Base-by-base conservation (phyloP, 805 yeast genomes). In the Starmerella scarabaei region DNA sequence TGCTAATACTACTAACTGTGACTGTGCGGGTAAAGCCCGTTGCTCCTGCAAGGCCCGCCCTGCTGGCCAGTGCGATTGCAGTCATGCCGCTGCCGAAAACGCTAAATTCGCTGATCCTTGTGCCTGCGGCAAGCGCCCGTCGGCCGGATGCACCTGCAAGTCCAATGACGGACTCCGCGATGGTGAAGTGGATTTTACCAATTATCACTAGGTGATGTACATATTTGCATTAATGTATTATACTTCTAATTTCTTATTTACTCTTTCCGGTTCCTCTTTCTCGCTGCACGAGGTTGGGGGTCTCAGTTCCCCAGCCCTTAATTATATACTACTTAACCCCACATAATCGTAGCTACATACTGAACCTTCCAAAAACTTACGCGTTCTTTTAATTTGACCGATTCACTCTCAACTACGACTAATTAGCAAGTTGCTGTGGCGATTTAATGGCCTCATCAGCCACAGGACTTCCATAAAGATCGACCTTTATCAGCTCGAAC, bases 1-100 rank as follows among this genome's bases (percentile, higher is more conserved):
- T 21, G 47, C 53, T 41, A 56, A 68, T 43, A 61, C 68, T 53
- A 50, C 65, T 47, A 59, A 60, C 46, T 73, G 79, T 58, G 67
- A 70, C 53, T 73, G 79, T 54, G 77, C 80, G 50, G 56, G 68
- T 45, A 71, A 70, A 48, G 76, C 79, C 48, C 71, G 72, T 48
- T 73, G 80, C 61, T 73, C 80, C 19, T 73, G 80, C 58, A 77
- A 76, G 16, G 65, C 69, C 41, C 66, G 66, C 47, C 74, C 79
- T 28, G 80, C 79, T 41, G 66, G 69, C 53, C 59, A 70, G 45
- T 73, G 80, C 57, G 64, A 58, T 59, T 73, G 80, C 62, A 60
- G 62, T 40, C 66, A 65, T 54, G 70, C 79, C 34, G 49, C 66
- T 19, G 56, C 52, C 35, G 80, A 73, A 60, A 73, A 73, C 54